Evolutionary conservation across 768 basidiomycete species (phyloP), one percentile per base, ranked within the genome.

Genomic region (Asterophora lycoperdoides): DNA sequence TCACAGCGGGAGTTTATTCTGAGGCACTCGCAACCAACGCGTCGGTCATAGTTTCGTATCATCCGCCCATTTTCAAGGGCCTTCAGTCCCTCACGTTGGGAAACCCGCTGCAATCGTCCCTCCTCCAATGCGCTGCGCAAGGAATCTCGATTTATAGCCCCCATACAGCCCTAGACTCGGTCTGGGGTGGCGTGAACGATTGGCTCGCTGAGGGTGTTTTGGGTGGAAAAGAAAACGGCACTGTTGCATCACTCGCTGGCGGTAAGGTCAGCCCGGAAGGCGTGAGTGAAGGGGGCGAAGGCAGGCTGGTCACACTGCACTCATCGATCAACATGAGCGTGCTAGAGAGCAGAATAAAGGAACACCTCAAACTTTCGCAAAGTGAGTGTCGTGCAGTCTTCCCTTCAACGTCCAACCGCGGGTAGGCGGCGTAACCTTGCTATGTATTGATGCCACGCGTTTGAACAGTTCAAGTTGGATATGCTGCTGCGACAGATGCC

Each of bases 111-210:
- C 93, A 95, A 68, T 65, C 78, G 2, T 87, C 86, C 4, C 75
- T 98, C 18, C 77, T 98, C 5, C 77, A 72, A 47, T 90, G 93
- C 53, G 84, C 85, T 0, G 84, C 89, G 1, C 75, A 80, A 10
- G 93, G 93, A 0, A 84, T 97, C 48, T 87, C 86, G 1, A 77
- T 97, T 4, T 95, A 89, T 69, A 78, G 78, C 34, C 92, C 95
- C 2, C 95, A 98, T 68, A 91, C 89, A 0, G 81, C 91, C 0
- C 76, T 96, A 14, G 95, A 98, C 68, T 76, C 76, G n/a, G 82
- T 89, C 1, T 76, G 79, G 57, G 88, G 80, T 5, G 94, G 95
- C 0, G 80, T 95, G 45, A 96, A 95, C 60, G 92, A 94, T 67
- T 96, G 89, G 89, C 77, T 93, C 13, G 87, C 81, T 1, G 61